Evolutionary conservation across 805 yeast genomes (phyloP).

Genomic region (Jamesozyma lodderae): DNA sequence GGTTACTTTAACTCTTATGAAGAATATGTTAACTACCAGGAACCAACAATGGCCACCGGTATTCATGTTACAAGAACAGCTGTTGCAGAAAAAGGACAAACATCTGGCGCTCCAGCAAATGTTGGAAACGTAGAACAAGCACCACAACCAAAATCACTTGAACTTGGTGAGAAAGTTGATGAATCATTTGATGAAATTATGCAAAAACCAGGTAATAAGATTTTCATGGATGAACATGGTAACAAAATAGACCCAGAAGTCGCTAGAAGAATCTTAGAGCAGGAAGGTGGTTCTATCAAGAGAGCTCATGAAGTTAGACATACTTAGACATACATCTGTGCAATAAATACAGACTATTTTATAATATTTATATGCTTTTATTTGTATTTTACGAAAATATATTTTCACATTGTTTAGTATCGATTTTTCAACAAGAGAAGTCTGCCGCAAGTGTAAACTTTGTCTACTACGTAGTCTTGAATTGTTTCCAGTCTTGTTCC

Average conservation of each 20-base stretch:
- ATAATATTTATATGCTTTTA: too few relatives aligned
- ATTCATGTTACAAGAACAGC: neutral
- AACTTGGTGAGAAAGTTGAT: conserved; percentile 7
- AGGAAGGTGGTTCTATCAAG: conserved; percentile 20
- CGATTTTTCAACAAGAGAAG: too few relatives aligned
- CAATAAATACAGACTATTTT: too few relatives aligned
- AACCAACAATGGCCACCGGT: neutral
- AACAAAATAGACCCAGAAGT: conserved; percentile 29
- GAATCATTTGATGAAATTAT: conserved; percentile 15
- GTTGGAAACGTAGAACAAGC: neutral
- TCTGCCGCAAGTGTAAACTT: too few relatives aligned
- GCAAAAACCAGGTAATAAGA: conserved; percentile 22
- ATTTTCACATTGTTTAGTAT: too few relatives aligned
- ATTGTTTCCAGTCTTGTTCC: too few relatives aligned
- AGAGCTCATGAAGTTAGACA: neutral
- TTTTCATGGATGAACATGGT: conserved; percentile 33
- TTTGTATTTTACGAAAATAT: too few relatives aligned
- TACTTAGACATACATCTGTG: too few relatives aligned
- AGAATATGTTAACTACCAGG: neutral
- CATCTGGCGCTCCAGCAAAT: neutral
- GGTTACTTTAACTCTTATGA: conserved; percentile 30
- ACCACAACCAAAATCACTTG: neutral
- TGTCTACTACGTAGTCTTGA: too few relatives aligned
- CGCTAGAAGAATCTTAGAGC: conserved; percentile 21
- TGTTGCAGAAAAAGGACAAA: conserved; percentile 1